A percentile compares a stretch with the other conserved stretches of the same genome.
phyloP scores from a whole-genome alignment of 2,329 filamentous ascomycete genomes.

The Cucurbitaria berberidis region DNA sequence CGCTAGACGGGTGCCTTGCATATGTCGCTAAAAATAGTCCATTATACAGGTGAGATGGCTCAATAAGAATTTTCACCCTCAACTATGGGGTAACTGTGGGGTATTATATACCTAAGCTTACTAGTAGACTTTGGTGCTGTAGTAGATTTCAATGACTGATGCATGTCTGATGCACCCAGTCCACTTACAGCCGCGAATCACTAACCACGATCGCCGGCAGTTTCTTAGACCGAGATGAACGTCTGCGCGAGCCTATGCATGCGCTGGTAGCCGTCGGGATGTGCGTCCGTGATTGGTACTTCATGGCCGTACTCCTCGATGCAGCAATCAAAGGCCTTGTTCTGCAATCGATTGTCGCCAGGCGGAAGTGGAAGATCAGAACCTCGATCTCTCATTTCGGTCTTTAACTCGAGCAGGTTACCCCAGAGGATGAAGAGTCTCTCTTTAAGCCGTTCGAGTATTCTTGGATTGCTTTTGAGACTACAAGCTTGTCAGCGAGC shows the following conservation, averaged over 20 bases:
- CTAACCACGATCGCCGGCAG: not conserved
- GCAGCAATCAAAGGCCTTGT: slow-evolving; percentile 51
- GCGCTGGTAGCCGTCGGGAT: slow-evolving; percentile 29
- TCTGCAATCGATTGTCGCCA: slow-evolving; percentile 40
- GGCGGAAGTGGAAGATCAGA: slow-evolving; percentile 31
- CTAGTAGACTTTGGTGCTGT: not conserved
- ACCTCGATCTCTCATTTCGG: slow-evolving; percentile 65
- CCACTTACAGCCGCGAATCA: not conserved
- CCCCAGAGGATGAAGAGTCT: slow-evolving; percentile 84
- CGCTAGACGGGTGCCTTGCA: not conserved
- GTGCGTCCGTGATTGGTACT: slow-evolving; percentile 15
- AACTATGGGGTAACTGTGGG: not conserved
- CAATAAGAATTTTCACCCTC: not conserved
- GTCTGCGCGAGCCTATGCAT: slow-evolving; percentile 33
- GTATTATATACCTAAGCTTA: slow-evolving; percentile 1
- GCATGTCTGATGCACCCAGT: too few species aligned
- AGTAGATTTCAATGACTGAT: not conserved
- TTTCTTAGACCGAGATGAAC: slow-evolving; percentile 16
- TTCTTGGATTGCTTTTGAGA: slow-evolving; percentile 59
- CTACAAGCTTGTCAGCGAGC: slow-evolving; percentile 45
- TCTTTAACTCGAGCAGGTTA: slow-evolving; percentile 62
- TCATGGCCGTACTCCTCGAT: slow-evolving; percentile 36
- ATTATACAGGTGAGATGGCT: not conserved
- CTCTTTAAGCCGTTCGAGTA: slow-evolving; percentile 66
- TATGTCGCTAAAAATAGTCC: not conserved